Conservation (phyloP, 495 filamentous ascomycete genomes). For the Neurospora sp. region DNA sequence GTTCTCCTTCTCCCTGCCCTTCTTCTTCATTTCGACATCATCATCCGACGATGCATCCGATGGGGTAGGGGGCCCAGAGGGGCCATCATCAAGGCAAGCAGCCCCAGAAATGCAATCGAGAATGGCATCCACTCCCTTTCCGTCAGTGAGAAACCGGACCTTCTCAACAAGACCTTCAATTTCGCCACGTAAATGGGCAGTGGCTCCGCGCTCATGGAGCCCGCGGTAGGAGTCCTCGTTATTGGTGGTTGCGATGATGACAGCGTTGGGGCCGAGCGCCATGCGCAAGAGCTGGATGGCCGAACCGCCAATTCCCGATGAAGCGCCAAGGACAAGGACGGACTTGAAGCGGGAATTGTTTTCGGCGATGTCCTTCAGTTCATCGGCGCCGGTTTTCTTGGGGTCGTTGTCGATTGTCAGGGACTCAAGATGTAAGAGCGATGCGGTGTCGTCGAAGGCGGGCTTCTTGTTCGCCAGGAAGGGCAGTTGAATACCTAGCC, state of each 20-base stretch:
- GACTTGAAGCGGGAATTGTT: slow-evolving; percentile 10
- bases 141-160: slow-evolving; percentile 1
- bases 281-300: slow-evolving; percentile 33
- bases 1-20: too few relatives aligned
- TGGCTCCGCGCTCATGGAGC: slow-evolving; percentile 1
- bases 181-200: slow-evolving; percentile 22
- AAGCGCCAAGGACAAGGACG: slow-evolving; percentile 34
- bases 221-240: slow-evolving; percentile 19
- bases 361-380: neutral
- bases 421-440: neutral
- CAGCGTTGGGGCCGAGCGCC: slow-evolving; percentile 19
- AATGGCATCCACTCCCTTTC: slow-evolving; percentile 31
- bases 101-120: slow-evolving; percentile 23
- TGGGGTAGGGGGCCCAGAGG: too few relatives aligned
- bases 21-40: neutral
- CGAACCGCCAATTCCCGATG: slow-evolving; percentile 29
- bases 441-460: neutral
- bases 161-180: neutral
- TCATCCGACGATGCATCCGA: neutral
- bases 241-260: slow-evolving; percentile 24
- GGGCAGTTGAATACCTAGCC: slow-evolving; percentile 21
- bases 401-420: neutral
- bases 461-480: slow-evolving; percentile 12
- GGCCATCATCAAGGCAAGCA: neutral
- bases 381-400: neutral